Evolutionary conservation across 768 basidiomycete genomes (phyloP), one percentile per base, ranked within the genome.

Genomic region (Mycena galopus): DNA sequence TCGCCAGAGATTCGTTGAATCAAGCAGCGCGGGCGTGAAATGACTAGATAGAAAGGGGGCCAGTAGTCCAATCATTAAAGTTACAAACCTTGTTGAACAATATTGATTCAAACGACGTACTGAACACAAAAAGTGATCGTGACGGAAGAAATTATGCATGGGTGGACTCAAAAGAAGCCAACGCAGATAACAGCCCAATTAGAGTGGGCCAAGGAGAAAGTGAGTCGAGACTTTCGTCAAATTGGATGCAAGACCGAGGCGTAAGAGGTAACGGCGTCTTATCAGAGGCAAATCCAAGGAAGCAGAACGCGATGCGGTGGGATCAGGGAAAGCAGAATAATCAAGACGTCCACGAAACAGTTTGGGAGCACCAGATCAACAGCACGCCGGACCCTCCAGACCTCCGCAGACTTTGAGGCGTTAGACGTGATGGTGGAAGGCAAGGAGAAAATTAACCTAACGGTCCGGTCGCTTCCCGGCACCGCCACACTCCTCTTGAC

Each of bases 241-340:
- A 57, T 57, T 57, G 30, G 55, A 57, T 57, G 17, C 55, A 57
- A 33, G 55, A 33, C 55, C 30, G 55, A 57, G 30, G 55, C 55
- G 55, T 57, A 57, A 57, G 55, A 57, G n/a, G 55, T 33, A 57
- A 57, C 55, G 55, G 55, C 55, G 55, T 57, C 55, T 57, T 57
- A 57, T 21, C 55, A 29, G 30, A 33, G 30, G 55, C n/a, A n/a
- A n/a, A n/a, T n/a, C n/a, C n/a, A n/a, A n/a, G n/a, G n/a, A n/a
- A n/a, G n/a, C n/a, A n/a, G 55, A 57, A 57, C 30, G 55, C 21
- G 55, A 57, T 29, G 55, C 17, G 30, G 55, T 32, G 55, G 55
- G 30, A 33, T 32, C 55, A 57, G 55, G 30, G 17, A 57, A 57
- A 57, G 55, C 19, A 57, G 55, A 32, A 32, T 32, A 57, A 32